Conservation (phyloP, 2,329 filamentous ascomycete species). For the Emergomyces pasteurianus region DNA sequence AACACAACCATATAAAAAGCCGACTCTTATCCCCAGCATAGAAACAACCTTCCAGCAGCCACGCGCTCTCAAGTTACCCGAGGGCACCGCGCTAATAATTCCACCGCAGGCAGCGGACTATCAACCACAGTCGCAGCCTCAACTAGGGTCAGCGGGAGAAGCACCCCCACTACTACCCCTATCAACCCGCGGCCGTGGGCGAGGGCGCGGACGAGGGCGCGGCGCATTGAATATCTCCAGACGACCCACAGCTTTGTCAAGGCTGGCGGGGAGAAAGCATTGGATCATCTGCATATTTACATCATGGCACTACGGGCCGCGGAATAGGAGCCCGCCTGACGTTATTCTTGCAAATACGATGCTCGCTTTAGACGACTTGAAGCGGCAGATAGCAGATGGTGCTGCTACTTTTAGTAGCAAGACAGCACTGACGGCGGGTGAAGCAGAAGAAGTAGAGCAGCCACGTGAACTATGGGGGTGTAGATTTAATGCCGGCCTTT, state of each 20-base stretch:
- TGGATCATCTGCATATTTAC: slow-evolving; percentile 52
- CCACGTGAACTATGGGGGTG: slow-evolving; percentile 36
- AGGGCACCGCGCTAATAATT: slow-evolving; percentile 43
- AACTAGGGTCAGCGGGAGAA: neutral
- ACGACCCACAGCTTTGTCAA: neutral
- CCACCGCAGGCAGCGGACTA: slow-evolving; percentile 33
- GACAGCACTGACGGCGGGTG: neutral
- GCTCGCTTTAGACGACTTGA: slow-evolving; percentile 38
- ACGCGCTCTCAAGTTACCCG: slow-evolving; percentile 16
- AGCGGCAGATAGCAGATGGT: slow-evolving; percentile 29
- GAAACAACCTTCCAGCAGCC: neutral
- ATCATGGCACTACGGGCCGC: slow-evolving; percentile 36
- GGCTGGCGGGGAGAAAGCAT: slow-evolving; percentile 23
- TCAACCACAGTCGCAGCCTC: neutral
- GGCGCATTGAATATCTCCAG: neutral
- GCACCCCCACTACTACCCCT: neutral
- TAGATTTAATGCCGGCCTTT: slow-evolving; percentile 47
- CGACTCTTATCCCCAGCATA: neutral
- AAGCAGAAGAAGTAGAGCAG: slow-evolving; percentile 5
- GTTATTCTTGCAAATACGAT: slow-evolving; percentile 40
- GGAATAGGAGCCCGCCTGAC: slow-evolving; percentile 23
- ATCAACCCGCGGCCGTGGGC: neutral
- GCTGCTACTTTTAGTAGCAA: slow-evolving; percentile 8
- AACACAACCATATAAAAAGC: neutral
- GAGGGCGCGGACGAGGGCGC: neutral